Evolutionary conservation across 805 yeast genomes (phyloP).

Genomic region (Candida palmyrensis): DNA sequence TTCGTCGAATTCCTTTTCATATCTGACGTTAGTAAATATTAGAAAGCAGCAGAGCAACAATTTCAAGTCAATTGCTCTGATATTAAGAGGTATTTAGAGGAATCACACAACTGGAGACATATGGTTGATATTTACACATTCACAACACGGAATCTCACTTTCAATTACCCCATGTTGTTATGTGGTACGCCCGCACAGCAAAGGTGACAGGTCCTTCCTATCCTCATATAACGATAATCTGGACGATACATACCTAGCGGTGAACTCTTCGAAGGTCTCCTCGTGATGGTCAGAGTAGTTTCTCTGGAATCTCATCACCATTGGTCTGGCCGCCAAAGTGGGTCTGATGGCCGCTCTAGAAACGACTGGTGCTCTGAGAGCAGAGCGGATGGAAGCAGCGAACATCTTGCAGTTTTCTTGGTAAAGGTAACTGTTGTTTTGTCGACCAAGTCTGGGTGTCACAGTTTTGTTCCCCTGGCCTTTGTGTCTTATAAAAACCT

Average conservation of each 20-base stretch:
- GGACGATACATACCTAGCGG: constrained; percentile 59
- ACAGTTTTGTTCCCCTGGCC: no score
- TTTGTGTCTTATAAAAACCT: constrained; percentile 5
- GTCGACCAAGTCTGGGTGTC: no score
- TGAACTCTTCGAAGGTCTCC: constrained; percentile 93
- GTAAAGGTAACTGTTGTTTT: no score
- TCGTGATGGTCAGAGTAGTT: constrained; percentile 80
- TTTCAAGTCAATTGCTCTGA: background rate
- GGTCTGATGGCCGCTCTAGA: constrained; percentile 22
- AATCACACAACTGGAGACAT: no score
- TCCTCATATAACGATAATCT: no score
- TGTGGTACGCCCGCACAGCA: no score
- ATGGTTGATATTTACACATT: no score
- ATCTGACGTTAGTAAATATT: constrained; percentile 42
- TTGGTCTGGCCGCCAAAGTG: constrained; percentile 8
- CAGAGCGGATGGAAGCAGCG: constrained; percentile 37
- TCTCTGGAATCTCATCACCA: constrained; percentile 37
- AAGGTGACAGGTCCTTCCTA: no score
- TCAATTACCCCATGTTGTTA: background rate
- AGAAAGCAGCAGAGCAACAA: background rate
- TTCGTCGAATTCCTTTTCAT: constrained; percentile 87
- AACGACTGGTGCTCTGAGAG: constrained; percentile 32
- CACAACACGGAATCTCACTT: background rate
- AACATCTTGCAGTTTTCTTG: constrained; percentile 20
- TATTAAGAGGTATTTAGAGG: no score